Conservation (phyloP, 1,284 basidiomycete species). For the Ustilago shanxiensis region DNA sequence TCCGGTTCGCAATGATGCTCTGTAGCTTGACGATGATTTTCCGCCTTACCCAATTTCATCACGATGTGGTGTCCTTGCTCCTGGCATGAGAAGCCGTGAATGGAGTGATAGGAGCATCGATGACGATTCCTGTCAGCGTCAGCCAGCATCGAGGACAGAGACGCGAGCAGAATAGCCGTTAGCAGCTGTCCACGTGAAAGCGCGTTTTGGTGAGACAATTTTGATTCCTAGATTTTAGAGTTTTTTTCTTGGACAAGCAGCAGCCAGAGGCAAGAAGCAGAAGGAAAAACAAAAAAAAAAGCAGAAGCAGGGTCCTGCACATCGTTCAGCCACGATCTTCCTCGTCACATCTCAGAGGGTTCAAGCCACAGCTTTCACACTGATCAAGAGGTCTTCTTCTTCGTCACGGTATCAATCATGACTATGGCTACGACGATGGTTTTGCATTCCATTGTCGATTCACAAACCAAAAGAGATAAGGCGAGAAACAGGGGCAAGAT, state of each 20-base stretch:
- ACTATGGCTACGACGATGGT: too few relatives aligned
- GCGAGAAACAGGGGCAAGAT: slow-evolving; percentile 2
- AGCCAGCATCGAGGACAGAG: too few relatives aligned
- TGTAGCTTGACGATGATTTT: not conserved
- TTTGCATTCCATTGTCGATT: not conserved
- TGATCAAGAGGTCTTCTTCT: too few relatives aligned
- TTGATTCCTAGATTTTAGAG: not conserved
- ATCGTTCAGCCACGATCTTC: not conserved
- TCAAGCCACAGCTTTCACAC: slow-evolving; percentile 1
- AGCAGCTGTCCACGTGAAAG: slow-evolving; percentile 11
- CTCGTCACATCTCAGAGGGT: not conserved
- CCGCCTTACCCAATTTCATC: not conserved
- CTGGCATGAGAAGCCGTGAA: not conserved
- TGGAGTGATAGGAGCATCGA: not conserved
- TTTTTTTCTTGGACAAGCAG: not conserved
- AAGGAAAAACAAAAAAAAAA: not conserved
- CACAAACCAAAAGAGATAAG: not conserved
- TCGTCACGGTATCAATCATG: not conserved
- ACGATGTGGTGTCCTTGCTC: not conserved
- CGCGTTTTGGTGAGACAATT: not conserved
- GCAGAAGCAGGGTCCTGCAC: slow-evolving; percentile 3
- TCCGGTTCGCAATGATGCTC: not conserved
- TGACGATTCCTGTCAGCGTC: not conserved
- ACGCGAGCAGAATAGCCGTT: not conserved
- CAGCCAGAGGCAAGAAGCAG: not conserved